Evolutionary conservation across 1,139 yeast genomes (phyloP).

Genomic region (Diutina sp.): DNA sequence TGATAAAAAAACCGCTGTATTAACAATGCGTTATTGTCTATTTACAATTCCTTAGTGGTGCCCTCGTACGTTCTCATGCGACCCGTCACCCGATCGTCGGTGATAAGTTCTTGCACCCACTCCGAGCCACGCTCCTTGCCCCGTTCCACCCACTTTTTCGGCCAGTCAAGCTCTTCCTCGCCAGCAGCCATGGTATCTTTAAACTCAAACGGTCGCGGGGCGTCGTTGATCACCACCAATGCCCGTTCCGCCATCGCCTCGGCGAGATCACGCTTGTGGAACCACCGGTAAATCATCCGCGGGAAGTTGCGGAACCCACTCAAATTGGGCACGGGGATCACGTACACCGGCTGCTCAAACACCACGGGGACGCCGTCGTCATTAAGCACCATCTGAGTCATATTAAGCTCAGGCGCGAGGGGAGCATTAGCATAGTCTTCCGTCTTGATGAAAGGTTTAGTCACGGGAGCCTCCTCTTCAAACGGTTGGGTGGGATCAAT

Average conservation of each 20-base stretch:
- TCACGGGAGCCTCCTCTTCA: conserved; percentile 30
- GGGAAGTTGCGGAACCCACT: conserved; percentile 75
- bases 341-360: conserved; percentile 65
- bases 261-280: conserved; percentile 58
- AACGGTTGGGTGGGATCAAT: not conserved
- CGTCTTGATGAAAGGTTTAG: conserved; percentile 50
- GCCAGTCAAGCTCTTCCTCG: conserved; percentile 87
- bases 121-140: conserved; percentile 67
- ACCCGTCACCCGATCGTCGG: conserved; percentile 54
- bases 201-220: conserved; percentile 41
- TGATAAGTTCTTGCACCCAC: conserved; percentile 71
- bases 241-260: conserved; percentile 58
- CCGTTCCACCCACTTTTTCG: conserved; percentile 64
- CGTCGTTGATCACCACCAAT: conserved; percentile 43
- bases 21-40: not conserved
- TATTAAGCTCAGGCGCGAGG: conserved; percentile 51
- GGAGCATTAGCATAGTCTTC: conserved; percentile 38
- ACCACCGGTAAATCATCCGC: conserved; percentile 63
- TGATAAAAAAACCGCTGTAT: not conserved
- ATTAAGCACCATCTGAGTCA: conserved; percentile 13
- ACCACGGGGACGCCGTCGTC: conserved; percentile 39
- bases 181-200: conserved; percentile 43
- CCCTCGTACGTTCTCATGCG: conserved; percentile 36
- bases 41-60: not conserved
- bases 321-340: conserved; percentile 60